Base-by-base conservation (phyloP, 495 filamentous ascomycete species). In the Penicillium paxilli region DNA sequence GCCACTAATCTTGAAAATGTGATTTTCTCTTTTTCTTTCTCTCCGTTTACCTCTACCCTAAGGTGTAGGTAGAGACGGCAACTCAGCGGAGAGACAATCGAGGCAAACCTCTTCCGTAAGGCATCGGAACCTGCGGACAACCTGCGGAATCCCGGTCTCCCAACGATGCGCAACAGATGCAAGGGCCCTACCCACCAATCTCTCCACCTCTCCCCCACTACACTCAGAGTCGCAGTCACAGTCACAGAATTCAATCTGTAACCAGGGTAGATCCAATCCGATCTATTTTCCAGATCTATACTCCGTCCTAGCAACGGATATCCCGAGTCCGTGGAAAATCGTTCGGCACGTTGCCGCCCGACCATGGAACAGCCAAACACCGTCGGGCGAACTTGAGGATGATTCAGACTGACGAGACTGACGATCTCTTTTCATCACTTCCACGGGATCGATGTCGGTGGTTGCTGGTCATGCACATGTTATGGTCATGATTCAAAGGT, bases 381-480 rank as follows among this genome's bases (percentile, higher is more conserved):
- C 47, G 41, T 47, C 49, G 25, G 55, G 28, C 20, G 22, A n/a
- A n/a, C n/a, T n/a, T n/a, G n/a, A 45, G 21, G 41, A 66, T 66
- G 66, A 69, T 67, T 64, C 65, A 68, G 55, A 62, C 62, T 72
- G 58, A 66, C 64, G 64, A 64, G 58, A 64, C 51, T 70, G 67
- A 70, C 69, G 62, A 67, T 58, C 64, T 30, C 47, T n/a, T 72
- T 63, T 69, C 67, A 73, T 73, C 68, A 73, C 59, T 47, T 47
- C 11, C 4, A 10, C 30, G 30, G 28, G 54, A 57, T 50, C 44
- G 48, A 38, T n/a, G n/a, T n/a, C n/a, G n/a, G n/a, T n/a, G n/a
- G n/a, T n/a, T n/a, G n/a, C n/a, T n/a, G n/a, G n/a, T n/a, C n/a
- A n/a, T n/a, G n/a, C n/a, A n/a, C n/a, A n/a, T n/a, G n/a, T n/a